Base-by-base conservation (phyloP, 2,329 filamentous ascomycete species). In the Seiridium unicorne region DNA sequence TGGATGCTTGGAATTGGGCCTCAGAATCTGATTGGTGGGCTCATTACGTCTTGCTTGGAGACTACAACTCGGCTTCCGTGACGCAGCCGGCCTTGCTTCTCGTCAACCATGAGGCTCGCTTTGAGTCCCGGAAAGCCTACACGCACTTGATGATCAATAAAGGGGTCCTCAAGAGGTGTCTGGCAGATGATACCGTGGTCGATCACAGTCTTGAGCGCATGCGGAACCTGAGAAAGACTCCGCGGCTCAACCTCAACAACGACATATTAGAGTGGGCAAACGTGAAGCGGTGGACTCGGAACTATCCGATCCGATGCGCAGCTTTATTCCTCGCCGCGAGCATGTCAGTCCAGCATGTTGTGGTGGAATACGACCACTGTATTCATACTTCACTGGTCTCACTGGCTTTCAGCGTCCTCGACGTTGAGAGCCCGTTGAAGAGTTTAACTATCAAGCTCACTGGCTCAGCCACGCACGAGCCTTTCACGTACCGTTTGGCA, bases 1-100 rank as follows among this genome's bases (percentile, higher is more conserved):
- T 56, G 44, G 51, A 57, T 34, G 51, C 56, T 34, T 61, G 57
- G 60, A 61, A 60, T 38, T 59, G 56, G 57, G 60, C 51, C 11
- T 47, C 49, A 4, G 51, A 56, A 36, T 36, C 26, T 3, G 55
- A 59, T 34, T 59, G 60, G 60, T 61, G 60, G 60, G 42, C 55
- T 11, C 56, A 55, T 55, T 58, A 61, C 31, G 26, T 51, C 3
- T n/a, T 59, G 31, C 40, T n/a, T 9, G 44, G 49, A 7, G 60
- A 61, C 51, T 46, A 36, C 51, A 46, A 40, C 49, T 44, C 51
- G 13, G 31, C 58, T 4, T 8, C 13, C 10, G 5, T 26, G 5
- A 42, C 56, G 40, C 38, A 42, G 35, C 49, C 55, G 10, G 18
- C 51, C 10, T 36, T 59, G 3, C 40, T 59, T 11, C 40, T 48